phyloP scores from a whole-genome alignment of 2,329 filamentous ascomycete species.

The Diplodia corticola region DNA sequence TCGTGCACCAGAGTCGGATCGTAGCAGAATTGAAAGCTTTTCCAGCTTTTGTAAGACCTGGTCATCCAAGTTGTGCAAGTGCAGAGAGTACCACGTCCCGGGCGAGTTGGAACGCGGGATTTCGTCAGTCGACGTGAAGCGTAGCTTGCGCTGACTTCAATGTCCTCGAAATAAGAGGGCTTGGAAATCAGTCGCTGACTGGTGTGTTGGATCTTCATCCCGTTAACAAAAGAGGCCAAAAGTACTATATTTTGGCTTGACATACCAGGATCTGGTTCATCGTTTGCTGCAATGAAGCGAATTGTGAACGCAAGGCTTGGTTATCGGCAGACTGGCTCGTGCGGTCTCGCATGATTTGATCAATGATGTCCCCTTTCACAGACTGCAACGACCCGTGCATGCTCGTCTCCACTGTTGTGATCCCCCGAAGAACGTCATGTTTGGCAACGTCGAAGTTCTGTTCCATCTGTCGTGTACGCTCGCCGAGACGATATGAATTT shows the following conservation, averaged over 20 bases:
- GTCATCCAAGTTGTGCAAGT: neutral
- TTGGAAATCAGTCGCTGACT: neutral
- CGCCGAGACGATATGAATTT: neutral
- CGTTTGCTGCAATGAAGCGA: neutral
- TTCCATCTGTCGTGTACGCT: neutral
- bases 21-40: neutral
- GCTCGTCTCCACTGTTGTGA: neutral
- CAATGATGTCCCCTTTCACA: neutral
- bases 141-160: neutral
- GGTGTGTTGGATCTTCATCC: neutral
- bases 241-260: rapidly evolving
- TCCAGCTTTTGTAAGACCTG: neutral
- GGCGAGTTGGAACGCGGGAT: neutral
- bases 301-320: neutral
- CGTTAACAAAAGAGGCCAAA: neutral
- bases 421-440: neutral
- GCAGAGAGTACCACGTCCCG: neutral
- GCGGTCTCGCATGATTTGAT: neutral
- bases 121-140: neutral
- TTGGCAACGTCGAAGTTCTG: neutral
- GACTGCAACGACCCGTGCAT: neutral
- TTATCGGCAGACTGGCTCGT: neutral
- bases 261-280: neutral
- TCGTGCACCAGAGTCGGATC: neutral
- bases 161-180: neutral